A percentile compares a stretch with the other conserved stretches of the same genome.
These are phyloP conservation scores for Penicillium roqueforti DNA, from an alignment of 495 filamentous ascomycete genomes.

Conservation along the genomic window DNA sequence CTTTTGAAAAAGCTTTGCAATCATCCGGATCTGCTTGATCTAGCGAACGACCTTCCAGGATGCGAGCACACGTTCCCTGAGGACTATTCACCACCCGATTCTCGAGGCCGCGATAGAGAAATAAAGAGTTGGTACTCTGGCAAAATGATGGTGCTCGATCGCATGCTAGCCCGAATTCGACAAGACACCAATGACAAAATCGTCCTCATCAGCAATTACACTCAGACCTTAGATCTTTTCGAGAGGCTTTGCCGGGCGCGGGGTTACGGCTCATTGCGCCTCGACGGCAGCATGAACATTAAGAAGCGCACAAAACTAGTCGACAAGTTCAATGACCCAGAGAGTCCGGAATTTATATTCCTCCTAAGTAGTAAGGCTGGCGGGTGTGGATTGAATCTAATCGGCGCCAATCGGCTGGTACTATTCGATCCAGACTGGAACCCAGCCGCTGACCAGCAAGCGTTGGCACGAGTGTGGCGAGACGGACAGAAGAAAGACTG, in stretches of 20 bases:
- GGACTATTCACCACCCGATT: constrained; percentile 84
- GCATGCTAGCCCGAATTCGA: constrained; percentile 96
- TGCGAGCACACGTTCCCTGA: constrained; percentile 79
- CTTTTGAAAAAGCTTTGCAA: constrained; percentile 99
- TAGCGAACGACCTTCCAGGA: constrained; percentile 80
- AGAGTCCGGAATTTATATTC: constrained; percentile 89
- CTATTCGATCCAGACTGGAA: constrained; percentile 99
- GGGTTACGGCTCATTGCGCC: constrained; percentile 77
- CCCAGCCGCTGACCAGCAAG: constrained; percentile 96
- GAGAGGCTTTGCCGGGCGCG: constrained; percentile 83
- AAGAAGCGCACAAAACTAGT: constrained; percentile 96
- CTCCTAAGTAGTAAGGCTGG: constrained; percentile 94
- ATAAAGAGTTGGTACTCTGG: constrained; percentile 95
- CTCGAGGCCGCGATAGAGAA: constrained; percentile 84
- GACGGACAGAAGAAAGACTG: constrained; percentile 99
- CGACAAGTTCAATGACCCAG: constrained; percentile 96
- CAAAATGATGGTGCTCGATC: constrained; percentile 97
- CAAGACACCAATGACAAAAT: constrained; percentile 99
- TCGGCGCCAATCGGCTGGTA: constrained; percentile 93
- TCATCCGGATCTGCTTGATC: constrained; percentile 87
- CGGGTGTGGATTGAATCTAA: constrained; percentile 94
- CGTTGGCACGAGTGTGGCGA: constrained; percentile 94
- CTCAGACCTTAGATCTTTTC: constrained; percentile 92
- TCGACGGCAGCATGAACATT: constrained; percentile 97
- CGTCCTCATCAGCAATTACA: constrained; percentile 98